Evolutionary conservation across 805 yeast species (phyloP).

Genomic region (Pichia pseudocactophila): DNA sequence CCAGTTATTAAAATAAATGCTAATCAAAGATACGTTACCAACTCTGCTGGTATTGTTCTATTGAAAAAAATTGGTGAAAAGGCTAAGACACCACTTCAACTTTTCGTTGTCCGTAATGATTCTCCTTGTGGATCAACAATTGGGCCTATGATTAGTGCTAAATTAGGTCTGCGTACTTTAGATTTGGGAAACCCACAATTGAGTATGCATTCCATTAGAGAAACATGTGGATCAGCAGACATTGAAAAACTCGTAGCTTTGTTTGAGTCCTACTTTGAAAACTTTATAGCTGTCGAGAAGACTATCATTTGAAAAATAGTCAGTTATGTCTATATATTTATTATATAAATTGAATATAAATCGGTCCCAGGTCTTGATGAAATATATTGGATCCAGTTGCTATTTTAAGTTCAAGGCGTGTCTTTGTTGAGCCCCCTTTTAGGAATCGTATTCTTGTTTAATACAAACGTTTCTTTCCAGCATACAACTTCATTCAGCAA

Average conservation of each 20-base stretch:
- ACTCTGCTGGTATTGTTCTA: slow-evolving; percentile 79
- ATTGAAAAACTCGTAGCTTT: slow-evolving; percentile 51
- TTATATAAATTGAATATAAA: no score
- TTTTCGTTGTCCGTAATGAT: slow-evolving; percentile 89
- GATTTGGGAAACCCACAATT: slow-evolving; percentile 90
- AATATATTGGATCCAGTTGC: no score
- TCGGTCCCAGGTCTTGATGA: no score
- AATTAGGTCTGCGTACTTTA: slow-evolving; percentile 76
- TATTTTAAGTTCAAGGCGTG: no score
- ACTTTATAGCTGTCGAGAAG: slow-evolving; percentile 31
- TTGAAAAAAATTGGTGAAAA: slow-evolving; percentile 60
- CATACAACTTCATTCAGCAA: neutral
- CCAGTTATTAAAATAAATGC: slow-evolving; percentile 93
- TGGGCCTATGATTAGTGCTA: slow-evolving; percentile 87
- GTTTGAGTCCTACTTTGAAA: slow-evolving; percentile 53
- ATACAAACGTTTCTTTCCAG: neutral
- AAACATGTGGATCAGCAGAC: slow-evolving; percentile 79
- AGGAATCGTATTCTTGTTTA: no score
- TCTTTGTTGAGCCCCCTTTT: neutral
- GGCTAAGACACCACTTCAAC: slow-evolving; percentile 73
- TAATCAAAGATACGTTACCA: slow-evolving; percentile 91
- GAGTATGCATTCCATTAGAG: slow-evolving; percentile 91
- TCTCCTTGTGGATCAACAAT: slow-evolving; percentile 95
- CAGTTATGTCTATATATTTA: no score
- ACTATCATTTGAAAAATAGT: slow-evolving; percentile 14